A percentile compares a stretch with the other conserved stretches of the same genome.
Evolutionary conservation across 495 filamentous ascomycete genomes (phyloP).

Genomic region (Neurospora sp.): DNA sequence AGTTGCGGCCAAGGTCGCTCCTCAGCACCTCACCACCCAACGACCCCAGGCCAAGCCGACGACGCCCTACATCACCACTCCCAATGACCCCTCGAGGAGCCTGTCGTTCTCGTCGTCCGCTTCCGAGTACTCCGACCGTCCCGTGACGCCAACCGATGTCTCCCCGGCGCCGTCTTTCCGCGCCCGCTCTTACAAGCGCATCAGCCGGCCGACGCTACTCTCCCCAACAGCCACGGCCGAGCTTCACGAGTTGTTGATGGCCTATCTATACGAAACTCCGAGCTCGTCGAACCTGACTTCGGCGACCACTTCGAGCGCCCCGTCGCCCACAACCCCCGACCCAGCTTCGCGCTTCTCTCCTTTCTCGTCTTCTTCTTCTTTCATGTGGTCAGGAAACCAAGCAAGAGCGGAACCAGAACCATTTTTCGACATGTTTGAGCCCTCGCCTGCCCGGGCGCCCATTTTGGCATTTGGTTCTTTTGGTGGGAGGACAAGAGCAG

Average conservation of each 20-base stretch:
- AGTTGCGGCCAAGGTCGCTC: not conserved
- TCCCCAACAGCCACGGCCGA: constrained; percentile 24
- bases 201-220: constrained; percentile 24
- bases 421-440: constrained; percentile 27
- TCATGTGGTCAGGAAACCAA: not conserved
- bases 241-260: constrained; percentile 20
- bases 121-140: constrained; percentile 5
- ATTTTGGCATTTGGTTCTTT: constrained; percentile 4
- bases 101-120: constrained; percentile 10
- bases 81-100: not conserved
- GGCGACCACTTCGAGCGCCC: constrained; percentile 12
- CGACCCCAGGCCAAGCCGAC: constrained; percentile 2
- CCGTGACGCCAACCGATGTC: constrained; percentile 8
- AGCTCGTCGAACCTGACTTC: constrained; percentile 2
- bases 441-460: constrained; percentile 16
- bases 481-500: constrained; percentile 5
- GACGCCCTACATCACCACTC: not conserved
- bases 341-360: constrained; percentile 13
- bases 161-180: not conserved
- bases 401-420: constrained; percentile 12
- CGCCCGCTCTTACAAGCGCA: constrained; percentile 24
- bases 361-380: constrained; percentile 6
- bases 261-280: constrained; percentile 17
- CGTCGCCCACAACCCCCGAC: constrained; percentile 19
- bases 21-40: not conserved